Evolutionary conservation across 2,329 filamentous ascomycete genomes (phyloP), one percentile per base, ranked within the genome.

Genomic region (Penicillium sp.): DNA sequence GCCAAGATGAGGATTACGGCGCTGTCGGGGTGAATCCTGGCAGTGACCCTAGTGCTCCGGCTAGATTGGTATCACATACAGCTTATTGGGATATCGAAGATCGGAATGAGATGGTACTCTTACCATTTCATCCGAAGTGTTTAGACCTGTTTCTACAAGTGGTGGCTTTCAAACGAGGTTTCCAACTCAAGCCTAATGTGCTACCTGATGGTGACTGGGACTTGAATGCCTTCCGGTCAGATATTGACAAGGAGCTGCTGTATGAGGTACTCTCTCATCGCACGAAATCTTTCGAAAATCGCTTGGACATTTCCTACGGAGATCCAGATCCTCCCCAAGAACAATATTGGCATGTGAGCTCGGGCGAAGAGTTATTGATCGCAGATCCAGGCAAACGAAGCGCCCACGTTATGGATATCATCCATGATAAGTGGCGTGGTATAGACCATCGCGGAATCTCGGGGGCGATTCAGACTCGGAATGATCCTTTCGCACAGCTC

Each of bases 41-140:
- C 25, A 27, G 12, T 11, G 25, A 27, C 11, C 25, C 25, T 6
- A 27, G 12, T 27, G 25, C 25, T 11, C 25, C 9, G 6, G 25
- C 6, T 27, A 11, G 11, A 29, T 17, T 30, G 26, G 25, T 22
- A 6, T 29, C 8, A 4, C 16, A 12, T 20, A 5, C 16, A 10
- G 20, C 33, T 9, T 35, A 35, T 15, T 23, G 22, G 22, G 6
- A 6, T 11, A 23, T 11, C 11, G 22, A 23, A 23, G 10, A 13
- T 29, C 10, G 9, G 15, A 15, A 2, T 15, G 14, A 5, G 26
- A 18, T 4, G 2, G 9, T 25, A n/a, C 18, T 35, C 13, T 35
- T 16, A 6, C 32, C 32, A 6, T 30, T 35, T 22, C 33, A 35
- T 12, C 33, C 33, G 1, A 28, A 30, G 9, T 35, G 33, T 9